Base-by-base conservation (phyloP, 768 basidiomycete species). In the Phanerodontia chrysosporium region DNA sequence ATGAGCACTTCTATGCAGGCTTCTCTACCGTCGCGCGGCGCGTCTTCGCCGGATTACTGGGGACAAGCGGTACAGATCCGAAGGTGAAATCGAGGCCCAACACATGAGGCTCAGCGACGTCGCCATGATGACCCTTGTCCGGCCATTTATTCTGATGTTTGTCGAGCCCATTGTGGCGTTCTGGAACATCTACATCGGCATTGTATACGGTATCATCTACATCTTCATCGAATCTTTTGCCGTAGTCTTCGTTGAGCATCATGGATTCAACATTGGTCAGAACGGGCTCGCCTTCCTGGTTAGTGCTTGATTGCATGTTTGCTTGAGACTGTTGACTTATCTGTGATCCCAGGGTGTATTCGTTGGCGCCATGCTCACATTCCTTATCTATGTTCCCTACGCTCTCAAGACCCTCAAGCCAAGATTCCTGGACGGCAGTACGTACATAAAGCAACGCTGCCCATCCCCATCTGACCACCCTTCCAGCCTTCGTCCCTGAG, bases 141-240 rank as follows among this genome's bases (percentile, higher is more conserved):
- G 70, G 29, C 71, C 73, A 1, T 69, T 74, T 54, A 32, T 68
- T 0, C 66, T 74, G 30, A 64, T 68, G 27, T 63, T 68, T 44
- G 65, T 57, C n/a, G 72, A 74, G 57, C 73, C 72, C 1, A 67
- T 70, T 29, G 62, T 74, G 6, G 49, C 69, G 35, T 67, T 66
- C 18, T 62, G 65, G 24, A 48, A 48, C 46, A 24, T 48, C 46
- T 48, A 48, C 46, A 25, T 55, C 25, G 35, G 36, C 13, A 3
- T 55, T 4, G 39, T 45, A 3, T 45, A 25, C 14, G 58, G 59
- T 36, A 55, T 72, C 28, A 63, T 70, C 22, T 70, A 70, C 64
- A 63, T 72, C 45, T 74, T 69, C 69, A 72, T 73, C 49, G 69
- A 72, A 48, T 69, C 71, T 0, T 74, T 74, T 60, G 65, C 67